Evolutionary conservation across 1,284 basidiomycete species (phyloP), one percentile per base, ranked within the genome.

Genomic region (Trichosporon sp.): DNA sequence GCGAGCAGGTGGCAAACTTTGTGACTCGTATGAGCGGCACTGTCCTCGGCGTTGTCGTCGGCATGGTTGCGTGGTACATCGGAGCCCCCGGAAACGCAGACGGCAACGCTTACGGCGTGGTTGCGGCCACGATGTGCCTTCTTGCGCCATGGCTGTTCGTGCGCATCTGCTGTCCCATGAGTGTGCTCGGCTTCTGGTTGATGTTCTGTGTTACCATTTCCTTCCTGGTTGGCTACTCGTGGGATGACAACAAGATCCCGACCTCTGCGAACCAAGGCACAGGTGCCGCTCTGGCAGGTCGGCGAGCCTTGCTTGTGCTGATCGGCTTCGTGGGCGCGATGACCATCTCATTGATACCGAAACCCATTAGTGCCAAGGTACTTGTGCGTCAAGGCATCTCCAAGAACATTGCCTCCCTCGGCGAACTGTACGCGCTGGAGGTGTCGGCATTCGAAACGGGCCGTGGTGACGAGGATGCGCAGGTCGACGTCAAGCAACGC

Each of bases 81-180:
- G 88, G 88, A 0, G 83, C 86, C 5, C 66, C 60, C 2, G 56
- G 56, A 0, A 78, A 78, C 15, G 86, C 87, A 0, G 78, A 74
- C 13, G 89, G 89, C 1, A 89, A 86, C 71, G 85, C 86, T 0
- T 89, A 88, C 73, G 89, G 89, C 0, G 75, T 87, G 3, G 88
- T 86, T 0, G 87, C 87, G 2, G 84, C 85, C 1, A 83, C 85
- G 8, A 73, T 81, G 13, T 85, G 88, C 0, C 80, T 88, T 71
- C 77, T 87, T 18, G 76, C 87, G 1, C 88, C 88, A 0, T 73
- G 88, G 38, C 47, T 89, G n/a, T 90, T 88, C 72, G 64, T 87
- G 2, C 84, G 89, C 2, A 74, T 89, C 18, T 86, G 85, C 68
- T 81, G 86, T 0, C 88, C 86, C 0, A 83, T 83, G 29, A 80